Base-by-base conservation (phyloP, 768 basidiomycete species). In the Harrya chromipes region DNA sequence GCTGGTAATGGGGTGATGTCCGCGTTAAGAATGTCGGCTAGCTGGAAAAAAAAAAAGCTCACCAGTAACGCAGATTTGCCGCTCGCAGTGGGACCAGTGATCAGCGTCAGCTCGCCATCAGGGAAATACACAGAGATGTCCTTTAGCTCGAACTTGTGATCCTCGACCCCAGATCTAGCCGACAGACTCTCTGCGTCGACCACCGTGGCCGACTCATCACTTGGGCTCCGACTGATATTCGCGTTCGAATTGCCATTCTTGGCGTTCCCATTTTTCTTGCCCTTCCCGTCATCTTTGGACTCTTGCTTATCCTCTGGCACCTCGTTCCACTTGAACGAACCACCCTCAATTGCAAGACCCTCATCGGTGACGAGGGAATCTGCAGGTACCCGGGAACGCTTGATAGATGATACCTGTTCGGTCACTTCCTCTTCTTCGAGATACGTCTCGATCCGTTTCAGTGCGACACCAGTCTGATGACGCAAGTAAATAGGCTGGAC, bases 361-460 rank as follows among this genome's bases (percentile, higher is more conserved):
- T 67, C 65, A 12, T 63, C 63, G 2, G 43, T 39, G 8, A 53
- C 54, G 17, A 66, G 65, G 0, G 60, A 61, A 38, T 56, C 55
- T 1, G 62, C 23, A 10, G 64, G 64, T 0, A 64, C 60, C 12
- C 45, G 44, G 13, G 58, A 34, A 26, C 66, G 65, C 64, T 84
- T 85, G 44, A 85, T 64, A 0, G 75, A 72, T 0, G 80, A 84
- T 1, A 85, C 81, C 53, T 79, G 79, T 36, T 75, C 80, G 9
- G 74, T 71, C 7, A 85, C 81, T 57, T 85, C 84, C 26, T 83
- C 81, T 53, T 85, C 84, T 12, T 70, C 70, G 0, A 85, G 71
- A 69, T 79, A 85, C 2, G 71, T 76, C 40, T 79, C 75, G 47
- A 87, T 83, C 34, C 84, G 81, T 21, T 78, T 68, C 31, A 86